Evolutionary conservation across 1,284 basidiomycete species (phyloP), one percentile per base, ranked within the genome.

Genomic region (Xerocomus nothofagi): DNA sequence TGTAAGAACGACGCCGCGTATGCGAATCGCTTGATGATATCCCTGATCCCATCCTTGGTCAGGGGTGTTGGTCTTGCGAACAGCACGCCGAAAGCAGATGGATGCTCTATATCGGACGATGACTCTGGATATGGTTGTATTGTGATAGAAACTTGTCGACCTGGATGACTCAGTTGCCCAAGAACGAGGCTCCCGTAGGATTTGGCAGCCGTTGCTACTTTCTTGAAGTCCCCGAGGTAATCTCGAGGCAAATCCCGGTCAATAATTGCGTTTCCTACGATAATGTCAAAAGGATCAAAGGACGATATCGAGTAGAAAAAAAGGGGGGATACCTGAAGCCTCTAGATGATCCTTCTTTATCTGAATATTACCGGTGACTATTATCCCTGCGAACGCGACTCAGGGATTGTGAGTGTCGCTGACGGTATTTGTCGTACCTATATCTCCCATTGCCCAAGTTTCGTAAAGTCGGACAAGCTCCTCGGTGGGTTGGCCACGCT

Each of bases 51-150:
- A 9, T 68, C 56, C 29, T 21, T 69, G 2, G 57, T 67, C 31
- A 66, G 47, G 2, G 65, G 63, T 3, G 55, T 55, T 15, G 65
- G 65, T 40, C 62, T 48, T 27, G 67, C 67, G 33, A 70, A 66
- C 39, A 61, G 42, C n/a, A 70, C 59, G 3, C 68, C 68, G 2
- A 64, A 70, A 18, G 55, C 53, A n/a, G 68, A 58, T 6, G 67
- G 68, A 34, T 70, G 68, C 39, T 70, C 68, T 17, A 69, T 55
- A 33, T 64, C 65, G 17, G 65, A 66, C 1, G 65, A 34, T 3
- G 65, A 66, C 48, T 66, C 65, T 23, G 65, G 67, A 34, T 69
- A 69, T 30, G 65, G 67, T 41, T 66, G 68, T 42, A 70, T 61
- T 2, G 68, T 66, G 33, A 66, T 67, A n/a, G 65, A 67, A n/a